A percentile compares a stretch with the other conserved stretches of the same genome.
Evolutionary conservation across 305 asterid species (phyloP).

Genomic region (Rubia tinctorum): DNA sequence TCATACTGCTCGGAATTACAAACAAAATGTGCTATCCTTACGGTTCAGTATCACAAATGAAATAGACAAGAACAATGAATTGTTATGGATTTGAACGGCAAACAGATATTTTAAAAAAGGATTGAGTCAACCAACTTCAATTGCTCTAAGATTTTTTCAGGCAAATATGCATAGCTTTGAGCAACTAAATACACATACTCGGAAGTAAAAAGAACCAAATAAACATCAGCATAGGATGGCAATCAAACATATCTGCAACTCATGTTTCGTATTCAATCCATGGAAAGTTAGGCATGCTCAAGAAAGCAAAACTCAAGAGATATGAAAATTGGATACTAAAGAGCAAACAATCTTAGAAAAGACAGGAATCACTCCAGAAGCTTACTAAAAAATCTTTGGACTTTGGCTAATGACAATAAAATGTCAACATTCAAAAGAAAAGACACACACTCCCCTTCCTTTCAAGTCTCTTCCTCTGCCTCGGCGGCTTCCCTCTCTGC

Average conservation of each 20-base stretch:
- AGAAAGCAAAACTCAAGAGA: background rate
- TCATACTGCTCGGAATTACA: background rate
- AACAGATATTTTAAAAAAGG: no score
- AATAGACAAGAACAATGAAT: no score
- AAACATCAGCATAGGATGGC: background rate
- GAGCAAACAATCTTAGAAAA: slow-evolving; percentile 1
- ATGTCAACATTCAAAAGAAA: background rate
- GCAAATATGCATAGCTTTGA: no score
- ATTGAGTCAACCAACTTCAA: no score
- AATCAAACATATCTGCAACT: slow-evolving; percentile 5
- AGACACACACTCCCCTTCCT: slow-evolving; percentile 11
- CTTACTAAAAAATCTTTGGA: background rate
- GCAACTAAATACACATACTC: background rate
- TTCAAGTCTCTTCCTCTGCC: slow-evolving; percentile 48
- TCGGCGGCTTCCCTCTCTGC: slow-evolving; percentile 34
- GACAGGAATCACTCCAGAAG: background rate
- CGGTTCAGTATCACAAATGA: background rate
- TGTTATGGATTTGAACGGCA: no score
- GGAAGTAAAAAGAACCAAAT: background rate
- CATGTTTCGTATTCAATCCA: slow-evolving; percentile 7
- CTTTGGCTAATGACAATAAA: slow-evolving; percentile 3
- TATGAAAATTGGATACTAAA: slow-evolving; percentile 16
- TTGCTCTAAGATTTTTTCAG: background rate
- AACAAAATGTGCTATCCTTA: background rate
- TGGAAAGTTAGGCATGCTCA: slow-evolving; percentile 14